A percentile compares a stretch with the other conserved stretches of the same genome.
Evolutionary conservation across 768 basidiomycete species (phyloP).

Genomic region (Naematelia encephala): DNA sequence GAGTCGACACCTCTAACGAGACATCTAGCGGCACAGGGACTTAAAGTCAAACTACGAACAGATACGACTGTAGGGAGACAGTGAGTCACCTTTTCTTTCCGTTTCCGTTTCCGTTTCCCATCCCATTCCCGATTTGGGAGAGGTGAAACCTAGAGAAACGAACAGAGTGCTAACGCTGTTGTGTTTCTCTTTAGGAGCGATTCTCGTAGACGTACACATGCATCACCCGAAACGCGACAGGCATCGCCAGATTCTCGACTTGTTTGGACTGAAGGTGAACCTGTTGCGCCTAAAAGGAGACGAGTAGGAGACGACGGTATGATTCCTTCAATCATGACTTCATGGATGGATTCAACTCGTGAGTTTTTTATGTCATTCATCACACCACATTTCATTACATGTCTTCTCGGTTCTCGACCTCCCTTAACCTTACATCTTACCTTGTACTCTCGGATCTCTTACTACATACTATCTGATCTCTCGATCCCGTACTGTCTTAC

Average conservation of each 20-base stretch:
- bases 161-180: no score
- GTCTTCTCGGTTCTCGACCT: no score
- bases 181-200: no score
- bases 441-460: no score
- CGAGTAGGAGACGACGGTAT: conserved; percentile 18
- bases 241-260: neutral
- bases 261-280: neutral
- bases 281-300: conserved; percentile 5
- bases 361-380: conserved; percentile 9
- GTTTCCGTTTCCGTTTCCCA: no score
- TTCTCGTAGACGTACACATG: neutral
- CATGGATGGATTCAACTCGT: conserved; percentile 17
- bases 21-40: conserved; percentile 50
- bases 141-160: no score
- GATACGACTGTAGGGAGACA: conserved; percentile 40
- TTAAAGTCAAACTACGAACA: conserved; percentile 50
- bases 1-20: conserved; percentile 48
- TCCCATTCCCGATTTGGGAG: no score
- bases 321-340: conserved; percentile 13
- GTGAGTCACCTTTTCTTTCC: no score
- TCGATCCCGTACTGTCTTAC: neutral
- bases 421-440: no score
- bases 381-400: no score
- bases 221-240: neutral
- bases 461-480: no score